These are phyloP conservation scores for Ramalina intermedia DNA, from an alignment of 495 filamentous ascomycete genomes.

Conservation along the genomic window DNA sequence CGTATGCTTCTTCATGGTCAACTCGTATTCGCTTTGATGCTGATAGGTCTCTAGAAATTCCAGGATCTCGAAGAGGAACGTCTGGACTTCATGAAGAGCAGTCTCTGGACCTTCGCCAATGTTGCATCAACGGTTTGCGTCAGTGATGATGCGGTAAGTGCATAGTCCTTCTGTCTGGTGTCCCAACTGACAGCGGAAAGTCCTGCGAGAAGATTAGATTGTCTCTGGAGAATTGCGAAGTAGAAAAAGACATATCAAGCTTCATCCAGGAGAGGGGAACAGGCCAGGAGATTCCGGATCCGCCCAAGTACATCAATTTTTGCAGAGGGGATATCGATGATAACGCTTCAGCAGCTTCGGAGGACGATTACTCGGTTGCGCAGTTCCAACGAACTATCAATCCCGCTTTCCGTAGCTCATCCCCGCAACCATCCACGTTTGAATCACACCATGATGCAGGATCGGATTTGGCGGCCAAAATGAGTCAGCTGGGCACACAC, in stretches of 20 bases:
- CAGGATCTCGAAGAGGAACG: conserved; percentile 98
- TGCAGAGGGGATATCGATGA: conserved; percentile 82
- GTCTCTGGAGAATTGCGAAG: conserved; percentile 87
- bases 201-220: conserved; percentile 96
- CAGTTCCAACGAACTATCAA: conserved; percentile 94
- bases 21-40: not conserved
- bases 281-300: conserved; percentile 91
- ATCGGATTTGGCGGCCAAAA: conserved; percentile 47
- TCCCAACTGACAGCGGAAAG: conserved; percentile 19
- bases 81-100: conserved; percentile 92
- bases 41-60: conserved; percentile 55
- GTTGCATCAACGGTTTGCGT: conserved; percentile 97
- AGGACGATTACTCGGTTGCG: conserved; percentile 83
- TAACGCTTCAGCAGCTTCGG: conserved; percentile 63
- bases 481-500: conserved; percentile 39
- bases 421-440: conserved; percentile 71
- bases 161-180: not conserved
- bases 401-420: conserved; percentile 84
- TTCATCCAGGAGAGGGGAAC: conserved; percentile 89
- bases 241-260: conserved; percentile 79
- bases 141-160: conserved; percentile 74
- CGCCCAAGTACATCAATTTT: conserved; percentile 98
- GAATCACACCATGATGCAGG: conserved; percentile 82
- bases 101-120: conserved; percentile 94
- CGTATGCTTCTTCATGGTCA: conserved; percentile 24